Base-by-base conservation (phyloP, 2,329 filamentous ascomycete genomes). In the Zymoseptoria crescenta region DNA sequence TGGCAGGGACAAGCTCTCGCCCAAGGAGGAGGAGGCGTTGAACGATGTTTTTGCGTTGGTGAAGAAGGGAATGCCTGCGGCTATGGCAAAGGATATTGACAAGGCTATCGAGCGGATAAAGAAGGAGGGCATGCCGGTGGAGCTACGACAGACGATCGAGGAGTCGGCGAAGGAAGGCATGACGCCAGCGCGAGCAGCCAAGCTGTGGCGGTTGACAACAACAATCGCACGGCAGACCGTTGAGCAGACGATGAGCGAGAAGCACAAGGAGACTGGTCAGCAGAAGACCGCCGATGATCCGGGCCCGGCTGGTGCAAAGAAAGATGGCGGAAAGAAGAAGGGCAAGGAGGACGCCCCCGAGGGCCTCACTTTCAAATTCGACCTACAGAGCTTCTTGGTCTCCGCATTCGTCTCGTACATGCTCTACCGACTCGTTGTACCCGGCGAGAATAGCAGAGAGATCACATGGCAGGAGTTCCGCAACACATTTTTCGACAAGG, bases 401-500 rank as follows among this genome's bases (percentile, higher is more conserved):
- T 80, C 81, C 29, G 75, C 81, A 19, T 80, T 89, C 66, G 74
- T 86, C 35, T 77, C 83, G 9, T 88, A 85, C 70, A 77, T 88
- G 57, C 72, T 86, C 53, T 87, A 85, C 73, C 78, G 81, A 58
- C 79, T 83, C 64, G 76, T 93, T 58, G 81, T 90, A 59, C 86
- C 86, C 3, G 81, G 82, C 20, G 86, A 88, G 63, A 81, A 80
- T 62, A 80, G 78, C 57, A 80, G 85, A 69, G 93, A 99, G 72
- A 96, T 99, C 60, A 97, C 94, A 57, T 99, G 91, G 90, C 92
- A 99, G 76, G 94, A 99, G 76, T 90, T 99, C 77, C 82, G 89
- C 63, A 92, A 85, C 67, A 94, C 91, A 30, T 97, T 96, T 80
- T 80, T 99, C 61, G 91, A 96, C 76, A 96, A 96, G 80, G 94